Conservation (phyloP, 192 early-diverging fungal species). For the Coemansia sp. region DNA sequence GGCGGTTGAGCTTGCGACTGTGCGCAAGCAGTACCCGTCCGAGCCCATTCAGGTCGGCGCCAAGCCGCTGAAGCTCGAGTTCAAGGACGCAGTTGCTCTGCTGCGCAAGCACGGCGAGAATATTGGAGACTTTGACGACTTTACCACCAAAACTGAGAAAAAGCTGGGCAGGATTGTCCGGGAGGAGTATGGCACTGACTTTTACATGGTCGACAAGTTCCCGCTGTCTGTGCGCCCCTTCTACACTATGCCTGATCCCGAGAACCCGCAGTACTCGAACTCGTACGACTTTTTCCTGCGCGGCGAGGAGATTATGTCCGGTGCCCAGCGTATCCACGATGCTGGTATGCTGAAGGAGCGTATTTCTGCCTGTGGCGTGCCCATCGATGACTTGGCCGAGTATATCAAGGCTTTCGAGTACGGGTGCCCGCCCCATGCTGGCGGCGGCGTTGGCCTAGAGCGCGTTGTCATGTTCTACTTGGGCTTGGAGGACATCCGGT, state of each 20-base stretch:
- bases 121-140: constrained; percentile 91
- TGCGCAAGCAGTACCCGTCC: constrained; percentile 89
- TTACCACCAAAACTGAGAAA: constrained; percentile 85
- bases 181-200: constrained; percentile 95
- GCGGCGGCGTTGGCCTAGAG: constrained; percentile 96
- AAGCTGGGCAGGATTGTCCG: constrained; percentile 84
- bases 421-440: constrained; percentile 95
- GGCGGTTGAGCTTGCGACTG: constrained; percentile 78
- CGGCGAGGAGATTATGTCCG: constrained; percentile 98
- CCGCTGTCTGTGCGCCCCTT: constrained; percentile 93
- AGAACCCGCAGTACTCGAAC: constrained; percentile 87
- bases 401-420: constrained; percentile 97
- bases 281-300: constrained; percentile 99
- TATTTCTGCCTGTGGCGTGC: constrained; percentile 72
- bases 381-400: constrained; percentile 77
- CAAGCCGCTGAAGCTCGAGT: constrained; percentile 83
- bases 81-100: constrained; percentile 85
- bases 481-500: constrained; percentile 91
- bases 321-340: constrained; percentile 98
- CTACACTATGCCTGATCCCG: constrained; percentile 99
- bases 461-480: constrained; percentile 97
- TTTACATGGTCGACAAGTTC: constrained; percentile 99
- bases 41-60: constrained; percentile 84
- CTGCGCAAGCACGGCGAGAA: constrained; percentile 85
- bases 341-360: constrained; percentile 75